A percentile compares a stretch with the other conserved stretches of the same genome.
phyloP scores from a whole-genome alignment of 2,329 filamentous ascomycete genomes.

The Lachnellula subtilissima region DNA sequence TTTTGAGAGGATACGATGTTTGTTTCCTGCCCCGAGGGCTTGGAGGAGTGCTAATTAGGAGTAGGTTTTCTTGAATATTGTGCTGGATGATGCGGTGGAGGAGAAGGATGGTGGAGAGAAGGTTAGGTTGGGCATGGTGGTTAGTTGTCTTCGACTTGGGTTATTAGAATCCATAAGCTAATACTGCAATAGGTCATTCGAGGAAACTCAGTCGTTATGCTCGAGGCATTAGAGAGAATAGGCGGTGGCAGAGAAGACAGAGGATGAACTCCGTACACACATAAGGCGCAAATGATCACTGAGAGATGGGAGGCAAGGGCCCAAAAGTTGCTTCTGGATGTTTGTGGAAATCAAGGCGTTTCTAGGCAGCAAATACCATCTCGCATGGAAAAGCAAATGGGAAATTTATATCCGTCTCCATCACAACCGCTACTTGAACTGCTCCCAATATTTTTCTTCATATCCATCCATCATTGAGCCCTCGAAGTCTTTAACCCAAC shows the following conservation, averaged over 20 bases:
- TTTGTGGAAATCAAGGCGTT: slow-evolving; percentile 18
- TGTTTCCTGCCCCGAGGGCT: slow-evolving; percentile 8
- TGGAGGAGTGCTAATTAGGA: slow-evolving; percentile 18
- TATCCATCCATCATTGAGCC: slow-evolving; percentile 47
- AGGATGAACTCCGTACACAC: slow-evolving; percentile 7
- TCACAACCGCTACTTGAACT: slow-evolving; percentile 20
- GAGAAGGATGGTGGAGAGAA: slow-evolving; percentile 92
- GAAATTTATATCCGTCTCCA: slow-evolving; percentile 1
- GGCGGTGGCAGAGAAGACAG: slow-evolving; percentile 50
- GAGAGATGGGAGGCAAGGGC: not conserved
- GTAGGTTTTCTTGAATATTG: slow-evolving; percentile 96
- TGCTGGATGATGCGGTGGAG: slow-evolving; percentile 93
- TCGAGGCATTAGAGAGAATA: slow-evolving; percentile 74
- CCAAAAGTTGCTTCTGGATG: slow-evolving; percentile 13
- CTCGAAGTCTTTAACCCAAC: slow-evolving; percentile 48
- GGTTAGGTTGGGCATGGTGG: slow-evolving; percentile 85
- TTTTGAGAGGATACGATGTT: slow-evolving; percentile 94
- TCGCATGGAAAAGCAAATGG: slow-evolving; percentile 18
- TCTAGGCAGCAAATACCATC: slow-evolving; percentile 20
- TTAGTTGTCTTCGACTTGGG: slow-evolving; percentile 42
- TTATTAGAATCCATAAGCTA: slow-evolving; percentile 2
- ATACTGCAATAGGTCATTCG: slow-evolving; percentile 69
- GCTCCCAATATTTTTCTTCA: slow-evolving; percentile 37
- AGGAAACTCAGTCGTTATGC: slow-evolving; percentile 97
- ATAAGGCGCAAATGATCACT: not conserved